phyloP scores from a whole-genome alignment of 75 land plant species.

The Picea sitchensis region DNA sequence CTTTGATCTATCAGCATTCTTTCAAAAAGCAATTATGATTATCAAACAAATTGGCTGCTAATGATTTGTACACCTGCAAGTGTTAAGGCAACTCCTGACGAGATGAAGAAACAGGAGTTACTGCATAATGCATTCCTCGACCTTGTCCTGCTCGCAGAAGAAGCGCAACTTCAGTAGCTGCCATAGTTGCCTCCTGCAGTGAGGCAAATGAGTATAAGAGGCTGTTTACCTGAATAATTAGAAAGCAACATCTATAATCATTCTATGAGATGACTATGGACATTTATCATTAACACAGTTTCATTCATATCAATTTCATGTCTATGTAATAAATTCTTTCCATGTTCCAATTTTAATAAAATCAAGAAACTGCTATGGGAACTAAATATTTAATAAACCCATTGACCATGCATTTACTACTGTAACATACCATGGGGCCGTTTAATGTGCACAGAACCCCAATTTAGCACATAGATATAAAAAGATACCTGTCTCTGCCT shows the following conservation, averaged over 20 bases:
- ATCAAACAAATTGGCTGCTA: neutral
- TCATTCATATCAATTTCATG: neutral
- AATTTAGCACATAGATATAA: neutral
- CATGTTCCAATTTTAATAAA: neutral
- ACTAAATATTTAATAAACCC: neutral
- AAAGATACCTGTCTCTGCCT: constrained; percentile 61
- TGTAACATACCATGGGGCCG: neutral
- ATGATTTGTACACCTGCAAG: neutral
- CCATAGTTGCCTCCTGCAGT: constrained; percentile 13
- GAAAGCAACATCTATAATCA: neutral
- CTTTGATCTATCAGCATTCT: constrained; percentile 4
- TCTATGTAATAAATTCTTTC: neutral
- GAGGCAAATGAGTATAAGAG: neutral
- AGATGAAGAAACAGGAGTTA: neutral
- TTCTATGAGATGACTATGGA: neutral
- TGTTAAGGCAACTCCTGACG: neutral
- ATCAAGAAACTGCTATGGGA: neutral
- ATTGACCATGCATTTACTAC: neutral
- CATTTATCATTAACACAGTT: too few species aligned
- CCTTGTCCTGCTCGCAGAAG: constrained; percentile 14
- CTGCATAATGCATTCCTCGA: constrained; percentile 10
- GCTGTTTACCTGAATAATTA: neutral
- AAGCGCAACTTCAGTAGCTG: constrained; percentile 18
- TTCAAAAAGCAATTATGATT: neutral
- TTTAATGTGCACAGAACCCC: constrained; percentile 1